A percentile compares a stretch with the other conserved stretches of the same genome.
Conservation (phyloP, 2,329 filamentous ascomycete species). For the Fusarium sp. region DNA sequence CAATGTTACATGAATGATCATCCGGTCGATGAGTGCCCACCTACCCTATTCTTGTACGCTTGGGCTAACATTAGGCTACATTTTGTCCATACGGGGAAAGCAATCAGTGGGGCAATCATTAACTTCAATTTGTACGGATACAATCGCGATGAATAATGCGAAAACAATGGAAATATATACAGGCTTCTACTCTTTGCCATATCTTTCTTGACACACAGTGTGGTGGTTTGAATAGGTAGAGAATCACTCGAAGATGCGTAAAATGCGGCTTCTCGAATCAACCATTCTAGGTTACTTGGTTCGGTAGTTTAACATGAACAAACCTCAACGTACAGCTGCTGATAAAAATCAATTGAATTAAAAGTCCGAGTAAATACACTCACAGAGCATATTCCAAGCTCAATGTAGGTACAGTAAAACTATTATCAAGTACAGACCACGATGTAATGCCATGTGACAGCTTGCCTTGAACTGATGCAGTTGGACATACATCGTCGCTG, state of each 20-base stretch:
- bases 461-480: neutral
- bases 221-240: neutral
- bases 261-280: neutral
- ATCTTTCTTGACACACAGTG: neutral
- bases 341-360: neutral
- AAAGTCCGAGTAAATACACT: fast-evolving
- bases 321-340: neutral
- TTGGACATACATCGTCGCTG: neutral
- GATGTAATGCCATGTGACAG: neutral
- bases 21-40: slow-evolving; percentile 1
- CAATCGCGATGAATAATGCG: neutral
- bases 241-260: neutral
- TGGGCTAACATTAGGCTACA: neutral
- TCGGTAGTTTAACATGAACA: neutral
- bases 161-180: neutral
- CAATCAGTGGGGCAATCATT: slow-evolving; percentile 28
- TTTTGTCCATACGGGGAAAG: neutral
- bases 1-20: neutral
- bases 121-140: neutral
- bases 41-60: slow-evolving; percentile 20
- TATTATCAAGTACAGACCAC: neutral
- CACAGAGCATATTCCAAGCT: neutral
- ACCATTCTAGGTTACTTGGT: neutral
- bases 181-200: neutral
- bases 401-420: neutral